Evolutionary conservation across 1,284 basidiomycete species (phyloP), one percentile per base, ranked within the genome.

Genomic region (Porodaedalea pini): DNA sequence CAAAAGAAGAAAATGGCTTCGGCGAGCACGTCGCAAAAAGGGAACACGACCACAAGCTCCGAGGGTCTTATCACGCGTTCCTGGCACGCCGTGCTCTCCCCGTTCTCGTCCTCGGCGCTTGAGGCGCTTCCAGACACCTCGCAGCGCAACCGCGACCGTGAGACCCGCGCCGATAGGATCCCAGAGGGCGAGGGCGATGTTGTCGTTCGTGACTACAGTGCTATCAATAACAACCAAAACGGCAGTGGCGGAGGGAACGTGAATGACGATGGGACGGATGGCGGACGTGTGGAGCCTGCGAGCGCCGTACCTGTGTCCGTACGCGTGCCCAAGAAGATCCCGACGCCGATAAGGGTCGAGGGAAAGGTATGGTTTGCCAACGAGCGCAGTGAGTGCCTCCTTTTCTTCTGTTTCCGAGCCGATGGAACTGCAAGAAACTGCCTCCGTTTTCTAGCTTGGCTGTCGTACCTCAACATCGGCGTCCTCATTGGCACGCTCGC

Each of bases 351-450:
- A 65, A 90, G 89, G 63, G 92, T 99, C 37, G 96, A 99, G 71
- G 90, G 90, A 31, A 99, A 99, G 69, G 96, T 99, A 41, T 99
- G 96, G 91, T 98, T 99, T 74, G 95, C 97, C 5, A 98, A 98
- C 70, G 97, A 99, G 73, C 79, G 97, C 64, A 99, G 90, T 92
- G 59, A 55, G 78, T 71, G 13, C n/a, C n/a, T n/a, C n/a, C 27
- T 29, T 39, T 2, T 10, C 36, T 36, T 45, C 36, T 32, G 47
- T 21, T 7, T 36, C 25, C 37, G 32, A 17, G 32, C n/a, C 50
- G 3, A 37, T 15, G 43, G 15, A 52, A n/a, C n/a, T n/a, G n/a
- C n/a, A n/a, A 49, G 37, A 36, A 62, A 45, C 64, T 49, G 52
- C 44, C 41, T 47, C 27, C 21, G n/a, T 15, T 55, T 43, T 52